phyloP scores from a whole-genome alignment of 1,139 yeast genomes.

The Torulaspora pretoriensis region DNA sequence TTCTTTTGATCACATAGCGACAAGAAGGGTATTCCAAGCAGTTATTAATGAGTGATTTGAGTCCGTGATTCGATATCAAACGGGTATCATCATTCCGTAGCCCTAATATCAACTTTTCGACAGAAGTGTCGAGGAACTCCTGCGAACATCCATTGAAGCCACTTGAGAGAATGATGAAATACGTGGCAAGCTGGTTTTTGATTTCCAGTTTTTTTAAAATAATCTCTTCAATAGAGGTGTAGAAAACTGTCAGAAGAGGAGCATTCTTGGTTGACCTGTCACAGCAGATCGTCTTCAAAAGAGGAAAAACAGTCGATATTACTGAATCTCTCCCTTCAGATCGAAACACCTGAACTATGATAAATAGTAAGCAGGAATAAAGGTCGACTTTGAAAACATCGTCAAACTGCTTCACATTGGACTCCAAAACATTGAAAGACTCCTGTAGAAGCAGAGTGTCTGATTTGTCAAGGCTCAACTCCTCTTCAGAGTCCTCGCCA shows the following conservation, averaged over 20 bases:
- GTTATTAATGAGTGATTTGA: constrained; percentile 17
- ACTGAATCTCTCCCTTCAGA: constrained; percentile 35
- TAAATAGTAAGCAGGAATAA: constrained; percentile 61
- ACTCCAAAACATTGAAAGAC: constrained; percentile 53
- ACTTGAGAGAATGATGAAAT: constrained; percentile 19
- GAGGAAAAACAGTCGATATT: constrained; percentile 53
- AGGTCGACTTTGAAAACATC: constrained; percentile 64
- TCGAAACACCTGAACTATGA: constrained; percentile 53
- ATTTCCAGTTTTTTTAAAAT: constrained; percentile 20
- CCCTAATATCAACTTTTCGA: constrained; percentile 17
- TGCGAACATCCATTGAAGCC: constrained; percentile 22
- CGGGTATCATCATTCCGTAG: constrained; percentile 8
- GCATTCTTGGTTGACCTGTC: constrained; percentile 30
- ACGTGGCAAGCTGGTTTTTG: constrained; percentile 22
- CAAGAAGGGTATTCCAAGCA: constrained; percentile 3
- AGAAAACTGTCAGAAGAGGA: constrained; percentile 56
- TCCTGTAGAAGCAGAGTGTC: constrained; percentile 48
- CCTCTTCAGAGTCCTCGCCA: constrained; percentile 32
- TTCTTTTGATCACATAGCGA: constrained; percentile 6
- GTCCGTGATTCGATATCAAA: constrained; percentile 19
- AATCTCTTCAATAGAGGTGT: constrained; percentile 41
- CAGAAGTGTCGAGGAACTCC: constrained; percentile 20
- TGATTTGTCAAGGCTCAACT: constrained; percentile 25
- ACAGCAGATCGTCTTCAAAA: constrained; percentile 47
- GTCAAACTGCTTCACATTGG: constrained; percentile 62